phyloP scores from a whole-genome alignment of 1,139 yeast species.

The Magnusiomyces magnusii region DNA sequence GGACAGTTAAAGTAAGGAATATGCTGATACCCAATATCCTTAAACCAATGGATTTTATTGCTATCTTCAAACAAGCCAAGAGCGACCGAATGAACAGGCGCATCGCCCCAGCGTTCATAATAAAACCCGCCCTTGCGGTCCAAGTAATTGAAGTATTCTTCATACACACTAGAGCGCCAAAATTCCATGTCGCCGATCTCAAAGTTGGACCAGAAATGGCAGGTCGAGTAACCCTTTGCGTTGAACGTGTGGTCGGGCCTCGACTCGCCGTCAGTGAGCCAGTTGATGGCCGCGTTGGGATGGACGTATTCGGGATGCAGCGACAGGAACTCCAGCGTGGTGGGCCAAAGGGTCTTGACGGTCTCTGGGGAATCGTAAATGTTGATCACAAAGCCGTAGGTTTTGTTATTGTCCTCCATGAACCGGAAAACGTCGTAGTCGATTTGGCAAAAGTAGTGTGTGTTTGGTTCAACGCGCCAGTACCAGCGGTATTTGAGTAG shows the following conservation, averaged over 20 bases:
- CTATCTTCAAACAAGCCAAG: constrained; percentile 65
- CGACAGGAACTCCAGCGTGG: constrained; percentile 51
- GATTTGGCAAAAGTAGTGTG: constrained; percentile 56
- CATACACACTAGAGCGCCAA: constrained; percentile 58
- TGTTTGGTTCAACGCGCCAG: constrained; percentile 79
- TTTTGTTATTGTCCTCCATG: constrained; percentile 54
- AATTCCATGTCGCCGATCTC: constrained; percentile 80
- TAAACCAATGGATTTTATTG: constrained; percentile 69
- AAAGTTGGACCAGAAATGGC: constrained; percentile 85
- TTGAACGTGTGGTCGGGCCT: constrained; percentile 38
- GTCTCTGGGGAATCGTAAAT: constrained; percentile 64
- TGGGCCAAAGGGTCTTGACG: constrained; percentile 59
- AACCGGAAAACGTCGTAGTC: constrained; percentile 73
- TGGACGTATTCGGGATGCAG: constrained; percentile 53
- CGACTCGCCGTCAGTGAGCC: constrained; percentile 52
- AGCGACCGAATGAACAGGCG: constrained; percentile 77
- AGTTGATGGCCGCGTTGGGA: constrained; percentile 60
- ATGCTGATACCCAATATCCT: constrained; percentile 75
- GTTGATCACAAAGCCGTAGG: constrained; percentile 63
- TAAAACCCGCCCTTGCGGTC: constrained; percentile 72
- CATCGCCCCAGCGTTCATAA: constrained; percentile 89
- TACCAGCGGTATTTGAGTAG: constrained; percentile 51
- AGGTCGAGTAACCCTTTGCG: constrained; percentile 69
- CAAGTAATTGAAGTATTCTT: constrained; percentile 53
- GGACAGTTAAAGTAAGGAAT: constrained; percentile 66